Evolutionary conservation across 768 basidiomycete genomes (phyloP).

Genomic region (Phylloporus scabripes): DNA sequence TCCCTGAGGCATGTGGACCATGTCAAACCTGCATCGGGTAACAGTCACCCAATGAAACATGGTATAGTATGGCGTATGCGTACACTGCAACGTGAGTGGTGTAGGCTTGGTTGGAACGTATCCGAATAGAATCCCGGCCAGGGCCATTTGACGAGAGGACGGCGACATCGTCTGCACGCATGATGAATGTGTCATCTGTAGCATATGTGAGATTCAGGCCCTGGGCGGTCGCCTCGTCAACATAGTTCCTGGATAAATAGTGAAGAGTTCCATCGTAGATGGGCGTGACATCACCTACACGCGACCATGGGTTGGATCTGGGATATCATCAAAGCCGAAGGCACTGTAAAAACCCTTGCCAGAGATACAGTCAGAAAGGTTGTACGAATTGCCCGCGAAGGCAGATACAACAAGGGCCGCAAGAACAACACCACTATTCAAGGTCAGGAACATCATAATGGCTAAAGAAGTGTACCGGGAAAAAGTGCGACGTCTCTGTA

Average conservation of each 20-base stretch:
- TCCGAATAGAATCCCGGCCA: conserved; percentile 35
- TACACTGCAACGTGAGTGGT: conserved; percentile 33
- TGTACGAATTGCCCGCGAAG: conserved; percentile 24
- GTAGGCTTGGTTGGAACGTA: conserved; percentile 27
- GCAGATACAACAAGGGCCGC: conserved; percentile 8
- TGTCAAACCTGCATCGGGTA: conserved; percentile 25
- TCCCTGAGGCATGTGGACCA: conserved; percentile 34
- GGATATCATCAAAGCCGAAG: conserved; percentile 31
- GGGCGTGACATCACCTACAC: conserved; percentile 23
- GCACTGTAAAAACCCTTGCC: conserved; percentile 28
- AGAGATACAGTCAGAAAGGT: conserved; percentile 22
- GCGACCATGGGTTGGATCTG: conserved; percentile 35
- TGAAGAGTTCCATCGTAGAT: neutral
- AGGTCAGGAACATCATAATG: conserved; percentile 14
- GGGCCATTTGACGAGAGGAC: conserved; percentile 24
- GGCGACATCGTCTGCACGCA: conserved; percentile 35
- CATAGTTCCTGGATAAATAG: conserved; percentile 28
- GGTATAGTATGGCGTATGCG: conserved; percentile 1
- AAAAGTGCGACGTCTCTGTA: neutral
- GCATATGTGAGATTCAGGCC: conserved; percentile 26
- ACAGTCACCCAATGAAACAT: neutral
- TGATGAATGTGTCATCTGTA: conserved; percentile 26
- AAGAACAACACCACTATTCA: conserved; percentile 7
- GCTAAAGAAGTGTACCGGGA: conserved; percentile 18
- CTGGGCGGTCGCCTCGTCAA: conserved; percentile 26